phyloP scores from a whole-genome alignment of 495 filamentous ascomycete genomes.

The Penicillium nucicola region DNA sequence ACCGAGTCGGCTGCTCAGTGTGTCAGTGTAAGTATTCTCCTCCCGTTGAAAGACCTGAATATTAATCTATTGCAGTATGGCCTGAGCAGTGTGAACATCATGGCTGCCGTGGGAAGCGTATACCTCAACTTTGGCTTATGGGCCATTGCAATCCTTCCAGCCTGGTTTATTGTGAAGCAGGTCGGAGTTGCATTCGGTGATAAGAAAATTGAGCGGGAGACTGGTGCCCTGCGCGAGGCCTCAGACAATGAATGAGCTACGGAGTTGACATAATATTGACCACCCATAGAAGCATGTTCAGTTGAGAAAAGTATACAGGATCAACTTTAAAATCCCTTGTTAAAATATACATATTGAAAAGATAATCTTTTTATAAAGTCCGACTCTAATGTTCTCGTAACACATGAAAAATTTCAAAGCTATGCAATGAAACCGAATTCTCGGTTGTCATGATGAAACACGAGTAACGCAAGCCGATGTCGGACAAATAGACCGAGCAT shows the following conservation, averaged over 20 bases:
- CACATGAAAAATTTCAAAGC: not conserved
- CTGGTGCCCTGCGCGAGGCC: conserved; percentile 10
- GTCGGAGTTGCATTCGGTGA: conserved; percentile 43
- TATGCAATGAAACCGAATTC: conserved; percentile 31
- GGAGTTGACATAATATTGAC: too few species aligned
- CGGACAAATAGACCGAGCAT: conserved; percentile 79
- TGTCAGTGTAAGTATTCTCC: conserved; percentile 40
- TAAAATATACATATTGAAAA: conserved; percentile 9
- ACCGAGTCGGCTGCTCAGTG: conserved; percentile 63
- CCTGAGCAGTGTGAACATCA: conserved; percentile 50
- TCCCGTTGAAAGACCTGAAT: not conserved
- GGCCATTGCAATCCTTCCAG: conserved; percentile 52
- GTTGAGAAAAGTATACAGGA: not conserved
- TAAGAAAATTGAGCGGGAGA: conserved; percentile 34
- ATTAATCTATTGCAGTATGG: conserved; percentile 45
- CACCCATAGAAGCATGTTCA: not conserved
- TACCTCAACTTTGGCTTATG: conserved; percentile 65
- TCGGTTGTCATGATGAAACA: conserved; percentile 84
- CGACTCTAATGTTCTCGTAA: too few species aligned
- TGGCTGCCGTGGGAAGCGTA: conserved; percentile 56
- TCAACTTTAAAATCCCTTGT: not conserved
- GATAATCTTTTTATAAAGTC: not conserved
- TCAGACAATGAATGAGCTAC: conserved; percentile 7
- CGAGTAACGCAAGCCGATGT: conserved; percentile 76
- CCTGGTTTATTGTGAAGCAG: conserved; percentile 56